Evolutionary conservation across 306 rosid species (phyloP).

Genomic region (cucumber (Cucumis sativus)): Cucumber_9930_V3 NC_026657.2:35821501-35822000

Average conservation of each 20-base stretch:
- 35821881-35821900: no score
- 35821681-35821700: background rate
- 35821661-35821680: background rate
- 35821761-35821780: background rate
- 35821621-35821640: no score
- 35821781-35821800: background rate
- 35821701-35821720: background rate
- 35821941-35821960: background rate
- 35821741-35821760: slow-evolving; percentile 2
- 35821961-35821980: background rate
- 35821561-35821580: no score
- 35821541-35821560: no score
- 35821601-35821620: no score
- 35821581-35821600: no score
- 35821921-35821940: background rate
- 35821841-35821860: background rate
- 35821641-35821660: no score
- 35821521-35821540: no score
- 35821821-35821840: background rate
- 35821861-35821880: no score
- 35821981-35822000: background rate
- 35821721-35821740: slow-evolving; percentile 1
- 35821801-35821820: background rate
- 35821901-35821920: background rate
- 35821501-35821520: no score